phyloP scores from a whole-genome alignment of 306 rosid species.

The Trifolium dubium region DNA sequence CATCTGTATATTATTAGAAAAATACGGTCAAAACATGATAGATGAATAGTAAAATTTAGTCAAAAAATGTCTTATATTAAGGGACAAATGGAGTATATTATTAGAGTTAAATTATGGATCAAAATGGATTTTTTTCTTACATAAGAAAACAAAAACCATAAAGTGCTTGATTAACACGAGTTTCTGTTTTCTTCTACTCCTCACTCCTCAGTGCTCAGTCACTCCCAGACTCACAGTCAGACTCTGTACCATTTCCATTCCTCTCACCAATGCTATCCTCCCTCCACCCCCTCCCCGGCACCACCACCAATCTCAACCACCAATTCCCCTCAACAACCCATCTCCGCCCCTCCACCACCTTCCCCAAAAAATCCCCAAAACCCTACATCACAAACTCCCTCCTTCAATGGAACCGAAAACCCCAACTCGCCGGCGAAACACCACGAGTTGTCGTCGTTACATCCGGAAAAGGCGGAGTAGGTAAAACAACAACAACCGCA shows the following conservation, averaged over 20 bases:
- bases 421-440: constrained; percentile 83
- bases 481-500: constrained; percentile 93
- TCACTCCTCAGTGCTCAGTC: not conserved
- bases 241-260: not conserved
- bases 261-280: constrained; percentile 19
- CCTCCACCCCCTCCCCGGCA: not conserved
- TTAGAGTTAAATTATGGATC: too few relatives aligned
- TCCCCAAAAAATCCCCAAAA: constrained; percentile 37
- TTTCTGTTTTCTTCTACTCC: too few relatives aligned
- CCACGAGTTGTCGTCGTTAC: constrained; percentile 94
- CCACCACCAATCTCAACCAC: constrained; percentile 29
- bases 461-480: constrained; percentile 95
- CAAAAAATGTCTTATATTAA: too few relatives aligned
- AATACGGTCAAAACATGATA: too few relatives aligned
- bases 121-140: too few relatives aligned
- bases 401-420: constrained; percentile 94
- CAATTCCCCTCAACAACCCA: constrained; percentile 47
- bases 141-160: too few relatives aligned
- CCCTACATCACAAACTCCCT: constrained; percentile 44
- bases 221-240: not conserved
- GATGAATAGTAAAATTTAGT: too few relatives aligned
- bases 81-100: too few relatives aligned
- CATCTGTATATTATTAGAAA: too few relatives aligned
- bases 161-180: too few relatives aligned
- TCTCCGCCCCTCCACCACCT: not conserved